Evolutionary conservation across 768 basidiomycete genomes (phyloP).

Genomic region (Tulasnella sp.): DNA sequence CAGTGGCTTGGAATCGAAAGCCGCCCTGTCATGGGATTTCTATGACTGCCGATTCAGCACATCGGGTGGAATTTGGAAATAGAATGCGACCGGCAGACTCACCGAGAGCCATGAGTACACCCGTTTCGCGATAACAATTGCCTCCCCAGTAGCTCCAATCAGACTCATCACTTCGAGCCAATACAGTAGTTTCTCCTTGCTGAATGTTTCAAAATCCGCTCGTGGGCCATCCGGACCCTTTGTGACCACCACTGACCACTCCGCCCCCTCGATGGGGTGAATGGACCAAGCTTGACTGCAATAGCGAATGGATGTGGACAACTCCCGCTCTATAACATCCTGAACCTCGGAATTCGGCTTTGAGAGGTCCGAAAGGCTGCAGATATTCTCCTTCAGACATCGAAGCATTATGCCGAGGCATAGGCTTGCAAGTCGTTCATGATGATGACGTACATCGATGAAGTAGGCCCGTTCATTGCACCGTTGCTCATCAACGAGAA

Average conservation of each 20-base stretch:
- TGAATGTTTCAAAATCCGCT: neutral
- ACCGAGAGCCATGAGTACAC: neutral
- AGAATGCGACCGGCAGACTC: too few species aligned
- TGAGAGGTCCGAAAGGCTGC: neutral
- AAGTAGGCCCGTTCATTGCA: conserved; percentile 32
- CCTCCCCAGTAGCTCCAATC: neutral
- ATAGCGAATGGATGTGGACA: neutral
- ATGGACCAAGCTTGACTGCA: neutral
- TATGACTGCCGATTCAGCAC: too few species aligned
- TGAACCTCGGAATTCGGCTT: neutral
- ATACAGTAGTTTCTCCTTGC: neutral
- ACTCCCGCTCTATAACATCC: neutral
- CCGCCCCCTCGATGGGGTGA: neutral
- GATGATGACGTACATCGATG: neutral
- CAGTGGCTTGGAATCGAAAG: neutral
- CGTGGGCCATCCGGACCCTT: neutral
- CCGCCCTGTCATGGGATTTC: too few species aligned
- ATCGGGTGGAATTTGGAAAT: too few species aligned
- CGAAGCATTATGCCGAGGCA: neutral
- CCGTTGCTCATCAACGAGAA: conserved; percentile 44
- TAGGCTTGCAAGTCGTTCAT: neutral
- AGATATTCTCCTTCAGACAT: neutral
- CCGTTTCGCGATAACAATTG: neutral
- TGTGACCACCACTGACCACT: neutral
- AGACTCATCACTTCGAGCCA: neutral